phyloP scores from a whole-genome alignment of 768 basidiomycete genomes.

The Lentinula guzmanii region DNA sequence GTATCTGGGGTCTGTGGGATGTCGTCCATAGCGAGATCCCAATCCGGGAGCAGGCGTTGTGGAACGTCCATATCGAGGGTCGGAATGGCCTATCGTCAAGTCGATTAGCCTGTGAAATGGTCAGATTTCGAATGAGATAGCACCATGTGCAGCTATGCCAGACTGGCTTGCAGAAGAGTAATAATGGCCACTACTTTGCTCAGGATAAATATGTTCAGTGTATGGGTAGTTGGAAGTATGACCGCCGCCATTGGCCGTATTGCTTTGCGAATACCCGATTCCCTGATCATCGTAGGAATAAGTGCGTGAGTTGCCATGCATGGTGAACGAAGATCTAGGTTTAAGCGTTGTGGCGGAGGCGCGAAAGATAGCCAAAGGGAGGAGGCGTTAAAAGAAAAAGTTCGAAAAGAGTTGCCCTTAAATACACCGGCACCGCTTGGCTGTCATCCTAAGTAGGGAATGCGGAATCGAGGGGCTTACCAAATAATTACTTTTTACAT shows the following conservation, averaged over 20 bases:
- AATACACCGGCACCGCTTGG: conserved; percentile 38
- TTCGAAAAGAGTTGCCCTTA: conserved; percentile 28
- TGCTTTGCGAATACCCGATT: conserved; percentile 13
- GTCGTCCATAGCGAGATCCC: conserved; percentile 10
- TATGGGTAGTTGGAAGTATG: not conserved
- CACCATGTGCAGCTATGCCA: conserved; percentile 1
- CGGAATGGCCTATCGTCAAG: not conserved
- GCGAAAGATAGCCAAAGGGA: conserved; percentile 11
- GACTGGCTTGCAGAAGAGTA: conserved; percentile 4
- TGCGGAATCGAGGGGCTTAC: conserved; percentile 34
- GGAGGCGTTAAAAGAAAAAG: conserved; percentile 13
- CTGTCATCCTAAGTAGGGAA: conserved; percentile 35
- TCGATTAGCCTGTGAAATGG: not conserved
- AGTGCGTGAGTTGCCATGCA: conserved; percentile 34
- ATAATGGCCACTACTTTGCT: not conserved
- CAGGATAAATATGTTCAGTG: not conserved
- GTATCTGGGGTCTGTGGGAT: conserved; percentile 14
- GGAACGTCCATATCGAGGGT: conserved; percentile 1
- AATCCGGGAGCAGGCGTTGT: conserved; percentile 7
- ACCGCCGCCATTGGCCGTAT: not conserved
- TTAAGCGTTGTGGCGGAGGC: conserved; percentile 19
- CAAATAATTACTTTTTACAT: conserved; percentile 29
- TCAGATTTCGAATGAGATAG: not conserved
- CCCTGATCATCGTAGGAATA: conserved; percentile 36
- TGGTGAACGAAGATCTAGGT: conserved; percentile 15